These are phyloP conservation scores for Coemansia sp. DNA, from an alignment of 192 early-diverging fungal species.

Conservation along the genomic window DNA sequence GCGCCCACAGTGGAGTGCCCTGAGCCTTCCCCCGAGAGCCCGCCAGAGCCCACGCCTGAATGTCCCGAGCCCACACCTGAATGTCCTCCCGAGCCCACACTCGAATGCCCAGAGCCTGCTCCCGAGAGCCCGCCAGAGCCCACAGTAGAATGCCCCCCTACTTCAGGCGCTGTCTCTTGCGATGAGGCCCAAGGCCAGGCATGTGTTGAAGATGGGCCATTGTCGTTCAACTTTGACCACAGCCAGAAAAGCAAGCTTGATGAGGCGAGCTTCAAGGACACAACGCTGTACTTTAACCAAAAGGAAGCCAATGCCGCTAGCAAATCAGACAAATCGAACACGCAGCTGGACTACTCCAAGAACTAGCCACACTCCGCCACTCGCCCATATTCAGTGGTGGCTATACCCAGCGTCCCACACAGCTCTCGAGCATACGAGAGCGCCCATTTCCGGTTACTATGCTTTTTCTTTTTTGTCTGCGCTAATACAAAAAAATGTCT, in stretches of 20 bases:
- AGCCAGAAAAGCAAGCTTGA: slow-evolving; percentile 18
- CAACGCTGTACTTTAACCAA: slow-evolving; percentile 31
- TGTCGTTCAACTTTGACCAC: slow-evolving; percentile 16
- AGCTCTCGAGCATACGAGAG: neutral
- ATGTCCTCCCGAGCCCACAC: too few species aligned
- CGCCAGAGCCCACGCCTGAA: too few species aligned
- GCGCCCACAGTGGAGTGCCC: too few species aligned
- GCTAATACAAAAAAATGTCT: neutral
- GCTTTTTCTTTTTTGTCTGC: neutral
- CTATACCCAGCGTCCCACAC: neutral
- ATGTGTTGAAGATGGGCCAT: neutral
- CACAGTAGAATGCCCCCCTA: neutral
- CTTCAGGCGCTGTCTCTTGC: neutral
- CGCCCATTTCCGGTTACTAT: neutral
- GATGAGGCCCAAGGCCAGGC: slow-evolving; percentile 3
- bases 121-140: neutral
- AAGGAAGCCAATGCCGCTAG: slow-evolving; percentile 23
- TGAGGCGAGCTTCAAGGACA: slow-evolving; percentile 18
- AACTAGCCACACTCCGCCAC: neutral
- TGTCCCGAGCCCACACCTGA: too few species aligned
- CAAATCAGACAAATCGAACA: slow-evolving; percentile 23
- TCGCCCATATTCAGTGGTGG: neutral
- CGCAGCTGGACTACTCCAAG: slow-evolving; percentile 14
- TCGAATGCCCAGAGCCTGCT: neutral
- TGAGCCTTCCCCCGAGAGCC: too few species aligned